These are phyloP conservation scores for Gossypium davidsonii DNA, from an alignment of 441 rosid species.

Conservation along the genomic window DNA sequence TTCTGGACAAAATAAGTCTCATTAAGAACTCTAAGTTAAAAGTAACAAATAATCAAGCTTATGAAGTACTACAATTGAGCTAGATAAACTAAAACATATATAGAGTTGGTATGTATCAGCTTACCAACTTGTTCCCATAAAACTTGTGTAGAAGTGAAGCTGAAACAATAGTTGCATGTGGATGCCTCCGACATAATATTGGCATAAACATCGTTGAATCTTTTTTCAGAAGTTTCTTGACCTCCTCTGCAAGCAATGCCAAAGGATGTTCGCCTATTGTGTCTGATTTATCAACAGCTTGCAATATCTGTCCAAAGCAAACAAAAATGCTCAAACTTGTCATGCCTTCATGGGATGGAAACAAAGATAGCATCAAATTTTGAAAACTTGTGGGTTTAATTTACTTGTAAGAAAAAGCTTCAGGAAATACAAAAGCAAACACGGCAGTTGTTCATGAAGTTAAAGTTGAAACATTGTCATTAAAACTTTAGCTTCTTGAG, in stretches of 20 bases:
- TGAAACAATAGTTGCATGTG: conserved; percentile 65
- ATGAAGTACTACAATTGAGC: neutral
- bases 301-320: conserved; percentile 52
- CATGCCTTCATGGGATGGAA: neutral
- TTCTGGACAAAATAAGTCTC: conserved; percentile 50
- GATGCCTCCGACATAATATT: conserved; percentile 78
- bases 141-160: conserved; percentile 88
- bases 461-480: neutral
- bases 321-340: neutral
- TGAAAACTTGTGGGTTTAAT: neutral
- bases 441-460: neutral
- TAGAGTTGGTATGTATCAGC: conserved; percentile 23
- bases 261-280: conserved; percentile 63
- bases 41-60: conserved; percentile 1
- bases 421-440: neutral
- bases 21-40: conserved; percentile 11
- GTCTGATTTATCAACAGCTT: conserved; percentile 63
- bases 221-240: conserved; percentile 64
- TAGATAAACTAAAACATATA: conserved; percentile 14
- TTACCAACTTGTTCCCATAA: conserved; percentile 85
- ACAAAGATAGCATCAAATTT: neutral
- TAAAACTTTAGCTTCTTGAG: neutral
- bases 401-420: neutral
- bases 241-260: conserved; percentile 87
- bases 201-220: conserved; percentile 72